phyloP scores from a whole-genome alignment of 2,329 filamentous ascomycete species.

The Exophiala lecanii-corni region DNA sequence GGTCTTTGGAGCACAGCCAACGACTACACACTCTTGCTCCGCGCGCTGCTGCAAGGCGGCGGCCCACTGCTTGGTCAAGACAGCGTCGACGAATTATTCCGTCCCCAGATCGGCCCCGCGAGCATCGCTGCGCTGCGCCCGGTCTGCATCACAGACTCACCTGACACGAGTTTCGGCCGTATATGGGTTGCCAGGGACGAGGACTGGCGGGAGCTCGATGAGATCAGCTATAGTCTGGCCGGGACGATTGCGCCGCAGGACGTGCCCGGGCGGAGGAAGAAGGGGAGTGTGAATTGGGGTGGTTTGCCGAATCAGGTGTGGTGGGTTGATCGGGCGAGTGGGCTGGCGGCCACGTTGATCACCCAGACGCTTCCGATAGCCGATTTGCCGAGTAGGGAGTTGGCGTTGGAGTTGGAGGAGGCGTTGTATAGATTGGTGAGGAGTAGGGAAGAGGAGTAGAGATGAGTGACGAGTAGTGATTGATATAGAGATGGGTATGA shows the following conservation, averaged over 20 bases:
- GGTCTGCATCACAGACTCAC: not conserved
- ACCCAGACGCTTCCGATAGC: conserved; percentile 22
- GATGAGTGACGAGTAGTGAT: not conserved
- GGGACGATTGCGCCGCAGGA: conserved; percentile 10
- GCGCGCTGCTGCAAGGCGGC: conserved; percentile 18
- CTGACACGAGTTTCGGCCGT: not conserved
- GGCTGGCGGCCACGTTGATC: conserved; percentile 19
- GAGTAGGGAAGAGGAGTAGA: not conserved
- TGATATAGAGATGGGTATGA: not conserved
- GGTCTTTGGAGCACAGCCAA: conserved; percentile 24
- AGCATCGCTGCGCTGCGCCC: conserved; percentile 2
- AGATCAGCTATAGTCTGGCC: conserved; percentile 8
- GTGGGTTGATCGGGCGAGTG: conserved; percentile 24
- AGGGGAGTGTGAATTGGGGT: conserved; percentile 22
- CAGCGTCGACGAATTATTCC: conserved; percentile 55
- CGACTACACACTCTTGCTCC: conserved; percentile 24
- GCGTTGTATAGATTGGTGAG: conserved; percentile 7
- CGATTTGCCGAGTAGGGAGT: conserved; percentile 10
- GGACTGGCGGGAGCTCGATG: not conserved
- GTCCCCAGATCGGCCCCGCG: conserved; percentile 31
- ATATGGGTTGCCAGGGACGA: not conserved
- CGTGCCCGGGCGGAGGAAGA: conserved; percentile 4
- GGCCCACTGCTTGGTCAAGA: conserved; percentile 46
- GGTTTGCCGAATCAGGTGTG: conserved; percentile 25
- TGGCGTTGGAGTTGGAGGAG: conserved; percentile 9